Conservation (phyloP, 2,329 filamentous ascomycete species). For the Xylariaceae sp. region DNA sequence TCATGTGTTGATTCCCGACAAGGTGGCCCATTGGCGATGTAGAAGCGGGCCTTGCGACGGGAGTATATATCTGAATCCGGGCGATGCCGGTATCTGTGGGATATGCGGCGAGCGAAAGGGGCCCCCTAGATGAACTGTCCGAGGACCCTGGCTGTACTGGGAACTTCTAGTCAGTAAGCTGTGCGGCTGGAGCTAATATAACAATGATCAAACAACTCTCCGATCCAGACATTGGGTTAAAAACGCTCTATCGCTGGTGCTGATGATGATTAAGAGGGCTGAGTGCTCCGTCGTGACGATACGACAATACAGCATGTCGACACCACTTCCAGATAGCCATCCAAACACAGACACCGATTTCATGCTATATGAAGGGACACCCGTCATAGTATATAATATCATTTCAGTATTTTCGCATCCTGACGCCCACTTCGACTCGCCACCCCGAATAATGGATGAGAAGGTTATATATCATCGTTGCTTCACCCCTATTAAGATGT, state of each 20-base stretch:
- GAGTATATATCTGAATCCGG: slow-evolving; percentile 60
- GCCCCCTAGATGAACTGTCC: slow-evolving; percentile 11
- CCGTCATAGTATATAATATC: no score
- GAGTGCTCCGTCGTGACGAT: no score
- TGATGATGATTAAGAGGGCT: no score
- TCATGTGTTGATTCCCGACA: slow-evolving; percentile 56
- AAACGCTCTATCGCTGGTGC: no score
- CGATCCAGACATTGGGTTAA: neutral
- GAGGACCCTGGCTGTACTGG: neutral
- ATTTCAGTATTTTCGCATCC: no score
- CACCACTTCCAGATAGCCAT: neutral
- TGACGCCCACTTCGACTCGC: no score
- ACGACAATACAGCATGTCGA: neutral
- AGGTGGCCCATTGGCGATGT: slow-evolving; percentile 61
- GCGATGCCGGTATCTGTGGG: slow-evolving; percentile 64
- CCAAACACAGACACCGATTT: neutral
- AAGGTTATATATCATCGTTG: neutral
- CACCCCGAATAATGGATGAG: no score
- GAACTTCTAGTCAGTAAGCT: neutral
- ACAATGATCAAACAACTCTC: neutral
- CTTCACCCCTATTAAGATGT: neutral
- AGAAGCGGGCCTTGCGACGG: slow-evolving; percentile 47
- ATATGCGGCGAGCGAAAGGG: slow-evolving; percentile 50
- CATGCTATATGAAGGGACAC: neutral
- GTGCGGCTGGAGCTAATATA: neutral